phyloP scores from a whole-genome alignment of 805 yeast genomes.

The Starmera amethionina region DNA sequence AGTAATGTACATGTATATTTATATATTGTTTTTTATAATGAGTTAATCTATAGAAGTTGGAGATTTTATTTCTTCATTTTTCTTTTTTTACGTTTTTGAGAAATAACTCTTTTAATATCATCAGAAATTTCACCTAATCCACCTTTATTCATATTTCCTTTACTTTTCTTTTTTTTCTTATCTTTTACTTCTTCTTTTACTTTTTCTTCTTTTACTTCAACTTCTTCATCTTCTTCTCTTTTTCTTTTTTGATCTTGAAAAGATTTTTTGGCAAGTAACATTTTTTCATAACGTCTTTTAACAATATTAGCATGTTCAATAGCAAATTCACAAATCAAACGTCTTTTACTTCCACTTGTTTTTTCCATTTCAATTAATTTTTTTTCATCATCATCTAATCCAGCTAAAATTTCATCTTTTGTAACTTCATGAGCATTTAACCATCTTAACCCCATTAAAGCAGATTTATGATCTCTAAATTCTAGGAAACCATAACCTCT shows the following conservation, averaged over 20 bases:
- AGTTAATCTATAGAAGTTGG: background rate
- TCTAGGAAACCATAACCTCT: constrained; percentile 97
- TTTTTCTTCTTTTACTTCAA: constrained; percentile 7
- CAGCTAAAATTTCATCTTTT: constrained; percentile 56
- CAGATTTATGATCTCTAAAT: constrained; percentile 82
- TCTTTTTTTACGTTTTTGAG: constrained; percentile 59
- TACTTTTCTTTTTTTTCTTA: constrained; percentile 17
- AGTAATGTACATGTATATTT: background rate
- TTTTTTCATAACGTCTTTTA: constrained; percentile 75
- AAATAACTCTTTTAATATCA: constrained; percentile 54
- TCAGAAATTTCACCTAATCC: constrained; percentile 30
- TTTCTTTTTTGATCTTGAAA: constrained; percentile 21
- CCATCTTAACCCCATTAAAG: constrained; percentile 96
- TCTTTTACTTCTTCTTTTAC: constrained; percentile 10
- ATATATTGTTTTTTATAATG: too few species aligned
- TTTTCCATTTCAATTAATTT: constrained; percentile 40
- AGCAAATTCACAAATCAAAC: constrained; percentile 90
- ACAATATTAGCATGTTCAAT: constrained; percentile 91
- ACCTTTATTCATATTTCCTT: constrained; percentile 37
- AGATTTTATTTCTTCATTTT: constrained; percentile 27
- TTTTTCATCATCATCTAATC: constrained; percentile 60
- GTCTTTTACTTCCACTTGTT: constrained; percentile 41
- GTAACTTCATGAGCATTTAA: constrained; percentile 86
- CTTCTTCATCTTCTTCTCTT: constrained; percentile 14
- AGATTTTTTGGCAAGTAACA: constrained; percentile 29